These are phyloP conservation scores for Pholiota adiposa DNA, from an alignment of 1,284 basidiomycete genomes.

Conservation along the genomic window DNA sequence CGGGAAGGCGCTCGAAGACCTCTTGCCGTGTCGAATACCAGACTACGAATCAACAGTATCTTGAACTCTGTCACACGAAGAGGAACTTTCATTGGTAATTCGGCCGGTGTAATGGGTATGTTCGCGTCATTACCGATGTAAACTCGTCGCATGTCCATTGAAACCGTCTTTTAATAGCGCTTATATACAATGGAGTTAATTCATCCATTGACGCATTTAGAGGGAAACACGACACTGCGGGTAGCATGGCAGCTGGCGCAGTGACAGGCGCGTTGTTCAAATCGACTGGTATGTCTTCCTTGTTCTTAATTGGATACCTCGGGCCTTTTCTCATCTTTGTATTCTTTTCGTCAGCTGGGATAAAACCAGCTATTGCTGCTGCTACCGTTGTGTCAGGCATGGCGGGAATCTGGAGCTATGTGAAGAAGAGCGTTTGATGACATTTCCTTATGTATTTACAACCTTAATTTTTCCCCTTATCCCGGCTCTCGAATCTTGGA, in stretches of 20 bases:
- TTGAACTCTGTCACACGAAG: constrained; percentile 96
- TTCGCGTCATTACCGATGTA: constrained; percentile 40
- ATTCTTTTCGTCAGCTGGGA: constrained; percentile 72
- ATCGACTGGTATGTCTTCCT: constrained; percentile 78
- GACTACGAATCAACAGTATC: constrained; percentile 95
- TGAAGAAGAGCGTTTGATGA: constrained; percentile 79
- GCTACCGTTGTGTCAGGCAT: constrained; percentile 87
- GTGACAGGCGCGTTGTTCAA: constrained; percentile 93
- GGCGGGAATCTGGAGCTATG: constrained; percentile 91
- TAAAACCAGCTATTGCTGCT: constrained; percentile 87
- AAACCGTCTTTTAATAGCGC: constrained; percentile 58
- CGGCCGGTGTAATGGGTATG: constrained; percentile 94
- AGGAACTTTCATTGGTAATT: constrained; percentile 98
- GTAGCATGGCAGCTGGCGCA: constrained; percentile 92
- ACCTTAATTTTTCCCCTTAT: constrained; percentile 51
- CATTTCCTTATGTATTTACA: constrained; percentile 51
- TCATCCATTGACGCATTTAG: constrained; percentile 89
- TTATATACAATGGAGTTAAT: constrained; percentile 97
- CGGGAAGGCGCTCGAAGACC: constrained; percentile 92
- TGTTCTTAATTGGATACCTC: constrained; percentile 26
- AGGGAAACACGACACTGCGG: constrained; percentile 90
- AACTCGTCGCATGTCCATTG: constrained; percentile 28
- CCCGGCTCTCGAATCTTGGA: constrained; percentile 42
- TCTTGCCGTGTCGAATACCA: constrained; percentile 80
- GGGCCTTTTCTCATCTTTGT: constrained; percentile 36